Percentiles rank a stretch among this genome's conserved stretches.
phyloP scores from a whole-genome alignment of 176 grass and related monocot species.

The Aechmea fasciata region DNA sequence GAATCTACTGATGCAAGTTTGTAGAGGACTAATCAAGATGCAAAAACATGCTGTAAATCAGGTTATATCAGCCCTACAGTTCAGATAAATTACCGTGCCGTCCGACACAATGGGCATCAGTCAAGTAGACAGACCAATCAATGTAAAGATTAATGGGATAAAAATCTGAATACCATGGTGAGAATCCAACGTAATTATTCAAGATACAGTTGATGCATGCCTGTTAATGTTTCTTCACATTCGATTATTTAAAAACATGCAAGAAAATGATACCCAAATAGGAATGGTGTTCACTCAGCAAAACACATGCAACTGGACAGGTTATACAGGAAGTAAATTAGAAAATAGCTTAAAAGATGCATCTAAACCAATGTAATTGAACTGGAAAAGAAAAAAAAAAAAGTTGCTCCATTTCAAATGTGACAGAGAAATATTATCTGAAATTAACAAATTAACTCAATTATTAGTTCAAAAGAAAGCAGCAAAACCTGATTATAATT shows the following conservation, averaged over 20 bases:
- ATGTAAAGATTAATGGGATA: neutral
- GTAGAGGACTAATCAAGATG: neutral
- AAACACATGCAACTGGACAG: neutral
- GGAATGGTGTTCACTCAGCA: neutral
- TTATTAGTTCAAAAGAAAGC: conserved; percentile 19
- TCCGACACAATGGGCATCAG: neutral
- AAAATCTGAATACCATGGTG: neutral
- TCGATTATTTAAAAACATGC: no score
- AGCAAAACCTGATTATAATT: conserved; percentile 90
- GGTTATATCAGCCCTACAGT: neutral
- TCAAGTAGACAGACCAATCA: neutral
- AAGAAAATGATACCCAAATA: neutral
- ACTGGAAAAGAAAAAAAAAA: neutral
- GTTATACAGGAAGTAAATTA: neutral
- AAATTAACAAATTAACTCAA: neutral
- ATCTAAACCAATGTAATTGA: neutral
- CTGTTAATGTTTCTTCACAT: no score
- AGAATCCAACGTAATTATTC: neutral
- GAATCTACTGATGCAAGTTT: neutral
- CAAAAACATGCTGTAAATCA: neutral
- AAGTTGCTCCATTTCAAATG: neutral
- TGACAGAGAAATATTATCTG: neutral
- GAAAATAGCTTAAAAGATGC: neutral
- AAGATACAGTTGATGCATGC: neutral
- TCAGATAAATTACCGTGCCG: neutral